Conservation (phyloP, 2,329 filamentous ascomycete species). For the Colletotrichum noveboracense region DNA sequence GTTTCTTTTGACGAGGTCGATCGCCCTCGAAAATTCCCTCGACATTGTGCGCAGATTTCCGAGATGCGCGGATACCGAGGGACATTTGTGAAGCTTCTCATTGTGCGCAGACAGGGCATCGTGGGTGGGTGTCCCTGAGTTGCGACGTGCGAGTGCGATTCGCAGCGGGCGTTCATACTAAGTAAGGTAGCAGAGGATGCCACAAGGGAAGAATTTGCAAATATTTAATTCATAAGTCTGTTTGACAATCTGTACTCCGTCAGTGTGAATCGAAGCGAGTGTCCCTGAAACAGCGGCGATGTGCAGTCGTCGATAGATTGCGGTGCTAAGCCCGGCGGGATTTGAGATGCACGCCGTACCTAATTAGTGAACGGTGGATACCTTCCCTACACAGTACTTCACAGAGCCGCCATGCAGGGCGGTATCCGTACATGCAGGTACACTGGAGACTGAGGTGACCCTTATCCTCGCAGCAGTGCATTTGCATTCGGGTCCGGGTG, state of each 20-base stretch:
- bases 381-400: neutral
- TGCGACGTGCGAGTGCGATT: neutral
- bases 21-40: neutral
- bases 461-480: neutral
- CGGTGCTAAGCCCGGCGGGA: neutral
- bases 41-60: neutral
- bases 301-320: neutral
- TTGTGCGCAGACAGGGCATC: neutral
- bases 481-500: neutral
- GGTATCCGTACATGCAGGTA: neutral
- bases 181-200: neutral
- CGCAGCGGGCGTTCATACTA: neutral
- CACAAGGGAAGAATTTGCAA: neutral
- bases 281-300: constrained; percentile 15
- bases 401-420: constrained; percentile 13
- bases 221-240: neutral
- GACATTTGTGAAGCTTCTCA: neutral
- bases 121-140: neutral
- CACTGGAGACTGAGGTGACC: neutral
- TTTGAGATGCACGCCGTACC: neutral
- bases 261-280: constrained; percentile 8
- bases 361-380: neutral
- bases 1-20: neutral
- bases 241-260: neutral
- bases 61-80: neutral